A percentile compares a stretch with the other conserved stretches of the same genome.
Conservation (phyloP, 75 land plant species). For the Cunninghamia lanceolata region DNA sequence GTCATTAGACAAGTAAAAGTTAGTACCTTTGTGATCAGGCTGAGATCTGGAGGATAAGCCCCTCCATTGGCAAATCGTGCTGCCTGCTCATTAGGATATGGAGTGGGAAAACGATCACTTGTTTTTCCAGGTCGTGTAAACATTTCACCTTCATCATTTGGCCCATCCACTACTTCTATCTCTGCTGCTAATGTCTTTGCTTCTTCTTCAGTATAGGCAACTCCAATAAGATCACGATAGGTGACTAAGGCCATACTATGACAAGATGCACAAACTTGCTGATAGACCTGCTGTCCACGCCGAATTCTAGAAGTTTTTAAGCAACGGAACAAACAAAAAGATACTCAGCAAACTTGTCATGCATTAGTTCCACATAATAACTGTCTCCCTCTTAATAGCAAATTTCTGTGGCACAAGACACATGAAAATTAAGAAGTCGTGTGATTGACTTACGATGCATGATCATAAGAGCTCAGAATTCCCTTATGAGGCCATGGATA, state of each 20-base stretch:
- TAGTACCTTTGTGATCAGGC: constrained; percentile 89
- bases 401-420: neutral
- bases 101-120: constrained; percentile 90
- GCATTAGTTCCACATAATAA: constrained; percentile 6
- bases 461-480: constrained; percentile 85
- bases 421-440: neutral
- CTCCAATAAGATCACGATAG: constrained; percentile 94
- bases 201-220: constrained; percentile 97
- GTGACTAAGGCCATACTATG: constrained; percentile 89
- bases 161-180: constrained; percentile 94
- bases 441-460: constrained; percentile 69
- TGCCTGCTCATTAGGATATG: constrained; percentile 95
- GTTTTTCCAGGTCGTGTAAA: constrained; percentile 91
- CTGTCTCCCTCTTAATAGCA: neutral
- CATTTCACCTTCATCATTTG: constrained; percentile 99
- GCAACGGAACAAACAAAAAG: neutral
- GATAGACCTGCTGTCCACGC: constrained; percentile 95
- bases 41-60: constrained; percentile 97
- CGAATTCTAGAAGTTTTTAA: constrained; percentile 60
- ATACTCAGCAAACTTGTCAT: neutral
- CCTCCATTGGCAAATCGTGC: constrained; percentile 99
- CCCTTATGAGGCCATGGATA: constrained; percentile 96
- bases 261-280: constrained; percentile 98
- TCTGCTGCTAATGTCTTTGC: constrained; percentile 94
- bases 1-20: neutral